Evolutionary conservation across 73 alveolate species (phyloP).

Genomic region (Paramecium sonneborni): DNA sequence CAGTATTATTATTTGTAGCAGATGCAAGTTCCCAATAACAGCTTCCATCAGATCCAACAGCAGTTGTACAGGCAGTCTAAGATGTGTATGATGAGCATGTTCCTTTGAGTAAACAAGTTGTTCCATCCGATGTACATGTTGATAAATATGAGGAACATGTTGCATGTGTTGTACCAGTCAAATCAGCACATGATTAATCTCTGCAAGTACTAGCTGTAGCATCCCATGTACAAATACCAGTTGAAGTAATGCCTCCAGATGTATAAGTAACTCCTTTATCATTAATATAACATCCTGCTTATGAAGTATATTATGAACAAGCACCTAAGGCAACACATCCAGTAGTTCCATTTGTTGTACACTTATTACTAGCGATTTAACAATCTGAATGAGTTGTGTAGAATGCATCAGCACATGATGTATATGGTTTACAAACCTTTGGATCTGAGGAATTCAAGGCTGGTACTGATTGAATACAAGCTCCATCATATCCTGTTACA

Average conservation of each 20-base stretch:
- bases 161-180: neutral
- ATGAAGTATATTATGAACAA: neutral
- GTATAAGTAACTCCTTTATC: neutral
- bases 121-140: constrained; percentile 14
- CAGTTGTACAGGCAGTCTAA: neutral
- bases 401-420: constrained; percentile 10
- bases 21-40: neutral
- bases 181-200: neutral
- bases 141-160: neutral
- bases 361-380: neutral
- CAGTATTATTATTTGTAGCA: neutral
- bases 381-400: constrained; percentile 21
- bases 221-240: constrained; percentile 10
- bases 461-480: neutral
- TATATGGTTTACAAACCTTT: neutral
- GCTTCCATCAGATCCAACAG: constrained; percentile 10
- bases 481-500: neutral
- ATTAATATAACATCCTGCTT: neutral
- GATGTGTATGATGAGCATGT: neutral
- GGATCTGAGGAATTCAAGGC: neutral
- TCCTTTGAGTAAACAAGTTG: neutral
- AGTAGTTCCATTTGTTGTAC: constrained; percentile 38
- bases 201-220: neutral
- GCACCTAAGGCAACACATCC: constrained; percentile 22
- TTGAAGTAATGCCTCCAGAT: neutral